These are phyloP conservation scores for Mycena latifolia DNA, from an alignment of 768 basidiomycete species.

Conservation along the genomic window DNA sequence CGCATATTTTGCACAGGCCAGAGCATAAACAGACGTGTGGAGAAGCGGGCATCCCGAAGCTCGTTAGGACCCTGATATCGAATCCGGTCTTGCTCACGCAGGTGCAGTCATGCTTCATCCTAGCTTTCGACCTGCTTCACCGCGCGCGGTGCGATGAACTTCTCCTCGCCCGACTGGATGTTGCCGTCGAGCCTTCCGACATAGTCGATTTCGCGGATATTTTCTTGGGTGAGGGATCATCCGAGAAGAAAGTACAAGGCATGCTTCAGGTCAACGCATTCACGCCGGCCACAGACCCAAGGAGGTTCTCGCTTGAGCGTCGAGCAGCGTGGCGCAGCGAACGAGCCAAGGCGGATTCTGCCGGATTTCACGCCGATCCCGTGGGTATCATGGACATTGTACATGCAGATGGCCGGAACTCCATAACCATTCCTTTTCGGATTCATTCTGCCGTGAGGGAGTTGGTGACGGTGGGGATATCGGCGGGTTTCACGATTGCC, in stretches of 20 bases:
- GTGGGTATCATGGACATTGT: constrained; percentile 10
- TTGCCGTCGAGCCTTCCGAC: constrained; percentile 16
- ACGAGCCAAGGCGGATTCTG: constrained; percentile 13
- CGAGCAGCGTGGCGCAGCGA: constrained; percentile 2
- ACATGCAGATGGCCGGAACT: constrained; percentile 1
- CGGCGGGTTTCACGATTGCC: neutral
- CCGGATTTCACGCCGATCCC: constrained; percentile 2
- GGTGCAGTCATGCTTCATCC: constrained; percentile 11
- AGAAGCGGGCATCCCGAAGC: constrained; percentile 11
- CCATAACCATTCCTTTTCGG: too few species aligned
- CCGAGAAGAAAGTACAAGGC: constrained; percentile 11
- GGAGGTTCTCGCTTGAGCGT: neutral
- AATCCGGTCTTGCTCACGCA: constrained; percentile 12
- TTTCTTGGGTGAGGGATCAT: constrained; percentile 5
- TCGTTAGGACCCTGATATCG: constrained; percentile 9
- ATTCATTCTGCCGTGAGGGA: too few species aligned
- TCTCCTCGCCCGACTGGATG: constrained; percentile 14
- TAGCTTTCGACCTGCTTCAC: constrained; percentile 9
- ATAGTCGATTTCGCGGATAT: constrained; percentile 14
- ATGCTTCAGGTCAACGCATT: constrained; percentile 18
- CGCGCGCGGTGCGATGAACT: constrained; percentile 7
- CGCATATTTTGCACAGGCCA: constrained; percentile 9
- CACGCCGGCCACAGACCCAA: constrained; percentile 10
- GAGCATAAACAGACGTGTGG: constrained; percentile 9
- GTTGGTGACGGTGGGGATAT: too few species aligned